Percentiles rank a stretch among this genome's conserved stretches.
These are phyloP conservation scores for Neurospora sp. DNA, from an alignment of 495 filamentous ascomycete genomes.

Conservation along the genomic window DNA sequence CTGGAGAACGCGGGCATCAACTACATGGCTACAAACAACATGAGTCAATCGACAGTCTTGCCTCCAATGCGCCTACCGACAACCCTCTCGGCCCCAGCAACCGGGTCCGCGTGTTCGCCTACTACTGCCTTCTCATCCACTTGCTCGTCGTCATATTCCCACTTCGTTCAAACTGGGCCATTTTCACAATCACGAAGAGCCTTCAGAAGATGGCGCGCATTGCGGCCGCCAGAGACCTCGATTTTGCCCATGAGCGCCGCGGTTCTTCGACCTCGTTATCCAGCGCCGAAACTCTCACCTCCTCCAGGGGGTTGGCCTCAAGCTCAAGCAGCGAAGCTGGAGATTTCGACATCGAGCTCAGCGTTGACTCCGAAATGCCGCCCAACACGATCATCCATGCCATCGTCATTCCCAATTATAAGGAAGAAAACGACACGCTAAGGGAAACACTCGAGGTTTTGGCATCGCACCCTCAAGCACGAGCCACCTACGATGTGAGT, in stretches of 20 bases:
- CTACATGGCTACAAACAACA: constrained; percentile 35
- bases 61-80: constrained; percentile 21
- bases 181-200: constrained; percentile 35
- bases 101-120: constrained; percentile 36
- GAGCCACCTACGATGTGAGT: constrained; percentile 56
- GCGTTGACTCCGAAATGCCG: constrained; percentile 25
- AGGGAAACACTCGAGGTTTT: constrained; percentile 55
- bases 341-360: constrained; percentile 32
- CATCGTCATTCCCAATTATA: constrained; percentile 61
- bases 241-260: constrained; percentile 35
- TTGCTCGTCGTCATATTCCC: constrained; percentile 43
- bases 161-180: constrained; percentile 41
- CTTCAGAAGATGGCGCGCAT: constrained; percentile 28
- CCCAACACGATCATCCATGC: constrained; percentile 45
- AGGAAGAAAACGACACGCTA: constrained; percentile 55
- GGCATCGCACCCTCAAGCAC: constrained; percentile 53
- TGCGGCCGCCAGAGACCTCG: constrained; percentile 32
- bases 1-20: constrained; percentile 29
- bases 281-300: constrained; percentile 41
- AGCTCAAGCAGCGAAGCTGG: constrained; percentile 38
- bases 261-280: constrained; percentile 40
- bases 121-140: constrained; percentile 45
- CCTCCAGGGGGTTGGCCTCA: constrained; percentile 33
- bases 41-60: constrained; percentile 32
- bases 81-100: constrained; percentile 23